Base-by-base conservation (phyloP, 2,329 filamentous ascomycete species). In the Diplodia mutila region DNA sequence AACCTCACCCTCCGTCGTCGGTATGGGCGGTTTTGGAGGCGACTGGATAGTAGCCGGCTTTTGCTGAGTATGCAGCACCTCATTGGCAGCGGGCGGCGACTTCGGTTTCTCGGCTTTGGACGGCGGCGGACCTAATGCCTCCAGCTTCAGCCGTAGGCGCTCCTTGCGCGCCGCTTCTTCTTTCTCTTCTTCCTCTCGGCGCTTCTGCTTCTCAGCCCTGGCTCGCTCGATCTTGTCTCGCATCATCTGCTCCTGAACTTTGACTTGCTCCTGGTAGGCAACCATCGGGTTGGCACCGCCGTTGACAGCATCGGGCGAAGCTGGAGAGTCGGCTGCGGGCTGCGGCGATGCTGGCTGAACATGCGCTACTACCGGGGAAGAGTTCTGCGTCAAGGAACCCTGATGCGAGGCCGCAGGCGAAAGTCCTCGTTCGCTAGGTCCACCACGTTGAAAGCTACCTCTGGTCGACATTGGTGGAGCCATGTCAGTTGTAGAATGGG, bases 141-240 rank as follows among this genome's bases (percentile, higher is more conserved):
- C 90, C 55, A 94, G 80, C 77, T 92, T 93, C 75, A 90, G 85
- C 57, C 88, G 86, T 69, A 94, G 88, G 27, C 91, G 86, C 74
- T 92, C 90, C 72, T 87, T 85, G 68, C 85, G 86, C 21, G 87
- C 91, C n/a, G 88, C 89, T 74, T 92, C 90, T 73, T 91, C 89
- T n/a, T 84, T 85, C 23, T 86, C 89, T 72, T 90, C 89, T 76
- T 93, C 86, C 69, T 87, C 70, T 63, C 68, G 81, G 57, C 87
- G 84, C 67, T 90, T 85, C 74, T 90, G 89, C 73, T 89, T 88
- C 23, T 90, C 90, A 64, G 88, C 87, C 73, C 85, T 87, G 16
- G 90, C 90, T 61, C 87, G 81, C 73, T 93, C 90, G 7, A 89
- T 84, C 48, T 87, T 87, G 72, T 92, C 89, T 46, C 85, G 85